Evolutionary conservation across 805 yeast species (phyloP), one percentile per base, ranked within the genome.

Genomic region (Candida succiphila): DNA sequence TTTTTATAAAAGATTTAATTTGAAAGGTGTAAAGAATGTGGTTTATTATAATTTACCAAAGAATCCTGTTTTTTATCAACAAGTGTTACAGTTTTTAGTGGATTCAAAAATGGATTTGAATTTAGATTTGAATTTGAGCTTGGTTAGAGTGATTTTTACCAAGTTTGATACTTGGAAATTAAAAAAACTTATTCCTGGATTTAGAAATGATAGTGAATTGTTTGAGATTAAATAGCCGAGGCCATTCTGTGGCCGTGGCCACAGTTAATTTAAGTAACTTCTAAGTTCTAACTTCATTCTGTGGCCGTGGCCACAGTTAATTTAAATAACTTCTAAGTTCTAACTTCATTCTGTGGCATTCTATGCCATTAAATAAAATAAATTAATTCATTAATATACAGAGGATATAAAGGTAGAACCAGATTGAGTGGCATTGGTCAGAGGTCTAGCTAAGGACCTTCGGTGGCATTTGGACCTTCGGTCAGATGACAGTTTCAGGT

Each of bases 101-200:
- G 66, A 56, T 32, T 52, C 33, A 56, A 56, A 58, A 57, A 58
- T 41, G 61, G 49, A 34, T 32, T 41, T 16, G 59, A 52, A 19
- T 38, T 46, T 56, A 30, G 61, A 60, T 35, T 41, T 59, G 36
- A 58, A 57, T 32, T 37, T 60, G 22, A 52, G 66, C 14, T 62
- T 68, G 54, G 61, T 70, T 37, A 73, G 82, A 50, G 63, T 73
- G 8, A 43, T 86, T 25, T 89, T 67, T 54, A 75, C 87, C 29
- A 82, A 78, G 46, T 73, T 92, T 72, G 97, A 92, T 54, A 77
- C 80, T 2, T 58, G 78, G 35, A 69, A 76, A 22, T 63, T 92
- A 43, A 96, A 87, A 55, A 70, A 94, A 40, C 60, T 92, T 12
- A 95, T 88, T n/a, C n/a, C n/a, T n/a, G n/a, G n/a, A n/a, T n/a